Evolutionary conservation across 1,284 basidiomycete genomes (phyloP).

Genomic region (Exsudoporus floridanus): DNA sequence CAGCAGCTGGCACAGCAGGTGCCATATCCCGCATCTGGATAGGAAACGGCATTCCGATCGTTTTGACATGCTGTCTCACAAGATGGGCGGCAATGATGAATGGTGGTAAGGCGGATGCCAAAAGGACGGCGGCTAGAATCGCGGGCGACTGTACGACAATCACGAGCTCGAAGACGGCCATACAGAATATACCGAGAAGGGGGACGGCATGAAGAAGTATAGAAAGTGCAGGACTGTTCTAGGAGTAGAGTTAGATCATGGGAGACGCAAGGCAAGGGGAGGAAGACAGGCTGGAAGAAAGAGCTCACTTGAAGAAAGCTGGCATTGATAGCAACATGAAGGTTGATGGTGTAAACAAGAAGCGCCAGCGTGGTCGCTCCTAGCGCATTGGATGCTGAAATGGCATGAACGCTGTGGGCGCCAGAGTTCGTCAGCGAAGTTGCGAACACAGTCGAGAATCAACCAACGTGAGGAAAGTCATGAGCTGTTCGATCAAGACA

Average conservation of each 20-base stretch:
- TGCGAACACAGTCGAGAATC: neutral
- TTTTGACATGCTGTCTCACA: conserved; percentile 2
- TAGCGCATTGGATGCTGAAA: conserved; percentile 23
- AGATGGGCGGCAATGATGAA: conserved; percentile 13
- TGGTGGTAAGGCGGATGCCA: conserved; percentile 24
- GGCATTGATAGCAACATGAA: conserved; percentile 22
- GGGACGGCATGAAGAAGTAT: conserved; percentile 29
- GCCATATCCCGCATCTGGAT: conserved; percentile 5
- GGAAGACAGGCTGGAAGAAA: neutral
- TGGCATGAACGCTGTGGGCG: conserved; percentile 20
- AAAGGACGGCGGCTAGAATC: conserved; percentile 18
- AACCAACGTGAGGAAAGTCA: conserved; percentile 30
- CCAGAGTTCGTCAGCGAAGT: neutral
- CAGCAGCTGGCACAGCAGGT: neutral
- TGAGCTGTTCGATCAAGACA: conserved; percentile 18
- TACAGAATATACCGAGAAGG: conserved; percentile 28
- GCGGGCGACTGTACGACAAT: conserved; percentile 21
- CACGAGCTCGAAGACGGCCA: conserved; percentile 21
- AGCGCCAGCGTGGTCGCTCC: conserved; percentile 27
- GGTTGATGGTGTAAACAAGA: conserved; percentile 33
- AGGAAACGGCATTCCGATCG: conserved; percentile 5
- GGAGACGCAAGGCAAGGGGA: neutral
- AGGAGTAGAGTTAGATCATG: neutral
- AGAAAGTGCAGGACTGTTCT: conserved; percentile 20
- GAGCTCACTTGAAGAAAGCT: conserved; percentile 22